Conservation (phyloP, 1,284 basidiomycete species). For the Trichosporon ovoides region DNA sequence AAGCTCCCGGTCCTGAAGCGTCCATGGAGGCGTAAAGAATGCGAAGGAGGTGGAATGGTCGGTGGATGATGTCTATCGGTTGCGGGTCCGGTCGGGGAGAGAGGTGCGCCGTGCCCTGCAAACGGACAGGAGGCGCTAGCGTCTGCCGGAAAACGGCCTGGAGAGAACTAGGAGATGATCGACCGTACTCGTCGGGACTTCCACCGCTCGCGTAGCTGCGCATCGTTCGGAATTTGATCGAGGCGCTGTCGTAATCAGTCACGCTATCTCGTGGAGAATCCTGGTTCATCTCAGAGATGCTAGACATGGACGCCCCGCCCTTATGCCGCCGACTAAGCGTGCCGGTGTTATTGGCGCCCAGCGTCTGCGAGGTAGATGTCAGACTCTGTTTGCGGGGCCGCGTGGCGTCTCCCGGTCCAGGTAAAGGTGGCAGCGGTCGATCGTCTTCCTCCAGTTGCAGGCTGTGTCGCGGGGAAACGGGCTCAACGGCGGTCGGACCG, state of each 20-base stretch:
- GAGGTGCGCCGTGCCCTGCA: conserved; percentile 27
- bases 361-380: not conserved
- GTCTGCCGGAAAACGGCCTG: conserved; percentile 14
- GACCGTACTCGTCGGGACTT: conserved; percentile 1
- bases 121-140: conserved; percentile 14
- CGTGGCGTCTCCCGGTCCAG: conserved; percentile 2
- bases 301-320: conserved; percentile 15
- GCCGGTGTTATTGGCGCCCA: not conserved
- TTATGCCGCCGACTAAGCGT: conserved; percentile 3
- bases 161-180: conserved; percentile 3
- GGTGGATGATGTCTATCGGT: conserved; percentile 67
- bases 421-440: conserved; percentile 27
- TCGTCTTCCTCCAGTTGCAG: conserved; percentile 8
- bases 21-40: conserved; percentile 70
- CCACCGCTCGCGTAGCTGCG: conserved; percentile 9
- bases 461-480: conserved; percentile 5
- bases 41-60: conserved; percentile 86
- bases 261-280: conserved; percentile 10
- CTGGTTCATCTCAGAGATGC: conserved; percentile 16
- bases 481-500: not conserved
- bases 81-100: conserved; percentile 35
- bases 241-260: conserved; percentile 5
- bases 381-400: not conserved
- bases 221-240: conserved; percentile 9
- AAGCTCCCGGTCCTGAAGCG: conserved; percentile 73